Evolutionary conservation across 1,284 basidiomycete genomes (phyloP).

Genomic region (Cryptococcus wingfieldii): DNA sequence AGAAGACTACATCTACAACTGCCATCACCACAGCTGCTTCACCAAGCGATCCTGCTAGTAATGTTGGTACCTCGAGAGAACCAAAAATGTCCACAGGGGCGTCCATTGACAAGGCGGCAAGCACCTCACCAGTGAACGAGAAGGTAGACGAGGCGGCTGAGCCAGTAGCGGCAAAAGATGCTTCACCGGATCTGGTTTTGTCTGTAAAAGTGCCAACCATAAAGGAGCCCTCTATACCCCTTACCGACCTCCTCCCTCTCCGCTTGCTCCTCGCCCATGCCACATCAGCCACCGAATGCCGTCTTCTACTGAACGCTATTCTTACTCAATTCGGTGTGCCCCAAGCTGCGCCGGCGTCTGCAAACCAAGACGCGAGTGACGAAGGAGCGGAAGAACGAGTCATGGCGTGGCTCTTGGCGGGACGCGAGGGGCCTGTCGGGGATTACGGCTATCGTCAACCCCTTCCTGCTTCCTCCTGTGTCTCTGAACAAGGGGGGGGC

Average conservation of each 20-base stretch:
- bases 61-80: no score
- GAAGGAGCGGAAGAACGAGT: slow-evolving; percentile 27
- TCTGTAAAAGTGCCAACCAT: no score
- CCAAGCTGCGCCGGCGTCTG: neutral
- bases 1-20: neutral
- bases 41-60: neutral
- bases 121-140: neutral
- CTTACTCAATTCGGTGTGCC: slow-evolving; percentile 60
- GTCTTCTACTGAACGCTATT: slow-evolving; percentile 74
- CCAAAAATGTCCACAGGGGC: neutral
- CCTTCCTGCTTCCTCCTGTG: neutral
- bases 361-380: neutral
- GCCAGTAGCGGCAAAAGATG: no score
- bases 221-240: no score
- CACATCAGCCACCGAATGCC: slow-evolving; percentile 73
- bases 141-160: no score
- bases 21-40: neutral
- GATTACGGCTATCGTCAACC: slow-evolving; percentile 2
- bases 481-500: no score
- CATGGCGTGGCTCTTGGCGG: slow-evolving; percentile 38
- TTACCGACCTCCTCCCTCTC: slow-evolving; percentile 57
- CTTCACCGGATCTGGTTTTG: no score
- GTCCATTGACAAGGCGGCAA: slow-evolving; percentile 4
- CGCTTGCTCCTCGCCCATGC: slow-evolving; percentile 65
- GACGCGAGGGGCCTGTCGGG: slow-evolving; percentile 28